A percentile compares a stretch with the other conserved stretches of the same genome.
Evolutionary conservation across 73 alveolate species (phyloP).

Genomic region (Paramecium bursaria): DNA sequence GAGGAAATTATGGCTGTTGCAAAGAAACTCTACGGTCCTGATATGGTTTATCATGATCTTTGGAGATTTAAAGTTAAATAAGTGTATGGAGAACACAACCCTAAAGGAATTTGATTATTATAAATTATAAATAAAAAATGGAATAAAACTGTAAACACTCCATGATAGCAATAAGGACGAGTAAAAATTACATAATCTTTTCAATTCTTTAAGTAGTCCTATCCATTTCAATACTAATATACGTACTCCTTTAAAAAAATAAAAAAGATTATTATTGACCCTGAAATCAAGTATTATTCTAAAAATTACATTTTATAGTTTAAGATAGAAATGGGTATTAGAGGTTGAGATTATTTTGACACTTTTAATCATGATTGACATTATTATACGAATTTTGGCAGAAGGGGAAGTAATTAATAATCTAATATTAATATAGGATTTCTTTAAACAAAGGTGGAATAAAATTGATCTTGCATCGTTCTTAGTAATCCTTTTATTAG

Average conservation of each 20-base stretch:
- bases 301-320: slow-evolving; percentile 12
- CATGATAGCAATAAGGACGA: slow-evolving; percentile 28
- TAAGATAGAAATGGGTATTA: slow-evolving; percentile 20
- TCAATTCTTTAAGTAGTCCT: slow-evolving; percentile 44
- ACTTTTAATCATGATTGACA: slow-evolving; percentile 34
- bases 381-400: slow-evolving; percentile 8
- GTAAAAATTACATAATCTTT: slow-evolving; percentile 48
- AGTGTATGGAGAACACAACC: slow-evolving; percentile 11
- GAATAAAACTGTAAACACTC: slow-evolving; percentile 34
- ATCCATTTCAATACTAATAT: slow-evolving; percentile 44
- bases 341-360: slow-evolving; percentile 48
- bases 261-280: slow-evolving; percentile 48
- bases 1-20: slow-evolving; percentile 60
- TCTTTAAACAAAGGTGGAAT: slow-evolving; percentile 24
- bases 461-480: slow-evolving; percentile 16
- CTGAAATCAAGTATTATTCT: slow-evolving; percentile 17
- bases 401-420: slow-evolving; percentile 1
- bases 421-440: background rate
- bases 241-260: slow-evolving; percentile 23
- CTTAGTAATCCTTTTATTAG: background rate
- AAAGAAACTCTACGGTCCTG: slow-evolving; percentile 21
- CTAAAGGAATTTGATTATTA: background rate
- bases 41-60: slow-evolving; percentile 43
- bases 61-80: slow-evolving; percentile 64
- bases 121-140: too few species aligned